phyloP scores from a whole-genome alignment of 768 basidiomycete species.

The Russula foetens region DNA sequence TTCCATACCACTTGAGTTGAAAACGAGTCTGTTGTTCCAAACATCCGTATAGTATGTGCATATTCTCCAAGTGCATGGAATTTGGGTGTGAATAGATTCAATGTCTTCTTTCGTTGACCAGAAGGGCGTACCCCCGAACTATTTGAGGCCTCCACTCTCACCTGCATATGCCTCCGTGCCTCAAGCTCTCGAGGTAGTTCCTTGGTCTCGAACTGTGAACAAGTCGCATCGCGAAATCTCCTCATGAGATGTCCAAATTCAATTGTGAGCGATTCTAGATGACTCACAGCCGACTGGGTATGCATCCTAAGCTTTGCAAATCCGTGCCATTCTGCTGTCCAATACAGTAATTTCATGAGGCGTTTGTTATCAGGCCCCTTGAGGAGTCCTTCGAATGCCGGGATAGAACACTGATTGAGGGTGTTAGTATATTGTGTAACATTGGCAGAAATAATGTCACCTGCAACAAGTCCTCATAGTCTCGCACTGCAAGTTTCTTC shows the following conservation, averaged over 20 bases:
- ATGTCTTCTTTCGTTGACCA: too few species aligned
- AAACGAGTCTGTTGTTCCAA: background rate
- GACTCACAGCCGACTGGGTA: background rate
- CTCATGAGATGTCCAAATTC: background rate
- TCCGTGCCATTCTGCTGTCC: too few species aligned
- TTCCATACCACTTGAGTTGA: too few species aligned
- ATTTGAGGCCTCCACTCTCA: too few species aligned
- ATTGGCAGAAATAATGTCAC: background rate
- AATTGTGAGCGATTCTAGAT: background rate
- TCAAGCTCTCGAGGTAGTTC: too few species aligned
- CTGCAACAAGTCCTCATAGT: background rate
- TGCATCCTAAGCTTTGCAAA: background rate
- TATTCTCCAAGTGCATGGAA: background rate
- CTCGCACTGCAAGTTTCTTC: background rate
- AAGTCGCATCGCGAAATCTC: background rate
- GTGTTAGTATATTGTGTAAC: too few species aligned
- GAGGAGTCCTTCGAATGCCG: conserved; percentile 19
- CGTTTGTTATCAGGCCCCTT: conserved; percentile 31
- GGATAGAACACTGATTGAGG: background rate
- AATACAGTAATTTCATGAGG: conserved; percentile 29
- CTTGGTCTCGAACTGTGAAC: too few species aligned
- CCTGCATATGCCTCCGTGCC: too few species aligned
- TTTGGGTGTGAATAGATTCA: background rate
- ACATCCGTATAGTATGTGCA: background rate
- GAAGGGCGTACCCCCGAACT: accelerated